Evolutionary conservation across 148 eudicot genomes (phyloP).

Genomic region (Bassia scoparia): DNA sequence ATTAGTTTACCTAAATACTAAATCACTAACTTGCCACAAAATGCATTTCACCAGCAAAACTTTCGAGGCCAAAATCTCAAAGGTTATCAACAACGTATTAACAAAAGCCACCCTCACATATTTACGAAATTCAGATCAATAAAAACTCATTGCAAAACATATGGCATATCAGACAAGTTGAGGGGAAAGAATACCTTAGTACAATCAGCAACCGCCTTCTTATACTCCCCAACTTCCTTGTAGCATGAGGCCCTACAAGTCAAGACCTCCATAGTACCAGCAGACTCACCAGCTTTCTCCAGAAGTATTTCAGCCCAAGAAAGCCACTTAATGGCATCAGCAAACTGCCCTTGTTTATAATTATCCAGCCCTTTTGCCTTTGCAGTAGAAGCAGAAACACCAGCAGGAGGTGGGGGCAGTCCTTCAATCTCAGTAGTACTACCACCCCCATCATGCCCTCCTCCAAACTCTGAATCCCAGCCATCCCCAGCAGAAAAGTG

Average conservation of each 20-base stretch:
- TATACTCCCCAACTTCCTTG: slow-evolving; percentile 97
- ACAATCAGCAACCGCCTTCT: slow-evolving; percentile 98
- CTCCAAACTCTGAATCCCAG: slow-evolving; percentile 55
- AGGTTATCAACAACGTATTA: neutral
- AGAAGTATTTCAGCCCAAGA: slow-evolving; percentile 90
- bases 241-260: slow-evolving; percentile 84
- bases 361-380: slow-evolving; percentile 82
- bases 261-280: slow-evolving; percentile 59
- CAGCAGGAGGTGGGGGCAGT: slow-evolving; percentile 90
- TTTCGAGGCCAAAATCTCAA: neutral
- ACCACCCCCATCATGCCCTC: slow-evolving; percentile 42
- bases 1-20: neutral
- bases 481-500: slow-evolving; percentile 63
- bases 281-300: slow-evolving; percentile 57
- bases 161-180: neutral
- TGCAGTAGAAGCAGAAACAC: slow-evolving; percentile 69
- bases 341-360: slow-evolving; percentile 83
- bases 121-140: neutral
- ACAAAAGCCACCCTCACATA: neutral
- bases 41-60: neutral
- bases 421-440: slow-evolving; percentile 84
- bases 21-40: neutral
- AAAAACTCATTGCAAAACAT: slow-evolving; percentile 4
- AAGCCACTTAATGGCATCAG: slow-evolving; percentile 98
- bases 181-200: slow-evolving; percentile 53